Evolutionary conservation across 306 rosid genomes (phyloP).

Genomic region (Dalbergia oliveri): DNA sequence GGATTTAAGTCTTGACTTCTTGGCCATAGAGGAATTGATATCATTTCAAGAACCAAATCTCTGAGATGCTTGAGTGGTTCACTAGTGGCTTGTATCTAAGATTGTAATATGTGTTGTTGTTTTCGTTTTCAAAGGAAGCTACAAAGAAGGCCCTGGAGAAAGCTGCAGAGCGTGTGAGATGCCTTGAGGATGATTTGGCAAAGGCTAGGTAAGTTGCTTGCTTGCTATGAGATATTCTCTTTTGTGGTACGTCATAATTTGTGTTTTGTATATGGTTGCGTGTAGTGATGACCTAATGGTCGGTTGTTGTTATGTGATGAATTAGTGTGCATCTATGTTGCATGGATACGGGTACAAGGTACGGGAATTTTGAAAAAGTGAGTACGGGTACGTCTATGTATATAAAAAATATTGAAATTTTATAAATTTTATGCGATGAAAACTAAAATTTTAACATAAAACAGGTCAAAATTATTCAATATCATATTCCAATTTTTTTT

Average conservation of each 20-base stretch:
- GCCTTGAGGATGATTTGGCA: conserved; percentile 84
- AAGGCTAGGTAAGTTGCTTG: conserved; percentile 69
- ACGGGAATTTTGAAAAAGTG: no score
- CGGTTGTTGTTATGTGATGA: neutral
- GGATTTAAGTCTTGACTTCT: no score
- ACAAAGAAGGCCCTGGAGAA: conserved; percentile 64
- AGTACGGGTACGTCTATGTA: no score
- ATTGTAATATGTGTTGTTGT: neutral
- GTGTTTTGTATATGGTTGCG: neutral
- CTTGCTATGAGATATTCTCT: conserved; percentile 4
- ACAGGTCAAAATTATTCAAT: no score
- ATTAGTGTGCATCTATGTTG: neutral
- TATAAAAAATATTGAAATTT: no score
- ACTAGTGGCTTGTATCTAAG: neutral
- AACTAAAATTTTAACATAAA: no score
- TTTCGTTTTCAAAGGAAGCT: conserved; percentile 65
- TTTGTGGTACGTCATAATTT: neutral
- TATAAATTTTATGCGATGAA: no score
- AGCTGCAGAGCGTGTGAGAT: conserved; percentile 75
- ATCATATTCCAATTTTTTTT: no score
- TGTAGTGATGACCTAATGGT: neutral
- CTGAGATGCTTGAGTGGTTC: neutral
- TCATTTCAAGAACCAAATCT: neutral
- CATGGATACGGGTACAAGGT: no score
- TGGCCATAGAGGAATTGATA: neutral